These are phyloP conservation scores for Alternaria solani DNA, from an alignment of 2,329 filamentous ascomycete genomes.

Conservation along the genomic window DNA sequence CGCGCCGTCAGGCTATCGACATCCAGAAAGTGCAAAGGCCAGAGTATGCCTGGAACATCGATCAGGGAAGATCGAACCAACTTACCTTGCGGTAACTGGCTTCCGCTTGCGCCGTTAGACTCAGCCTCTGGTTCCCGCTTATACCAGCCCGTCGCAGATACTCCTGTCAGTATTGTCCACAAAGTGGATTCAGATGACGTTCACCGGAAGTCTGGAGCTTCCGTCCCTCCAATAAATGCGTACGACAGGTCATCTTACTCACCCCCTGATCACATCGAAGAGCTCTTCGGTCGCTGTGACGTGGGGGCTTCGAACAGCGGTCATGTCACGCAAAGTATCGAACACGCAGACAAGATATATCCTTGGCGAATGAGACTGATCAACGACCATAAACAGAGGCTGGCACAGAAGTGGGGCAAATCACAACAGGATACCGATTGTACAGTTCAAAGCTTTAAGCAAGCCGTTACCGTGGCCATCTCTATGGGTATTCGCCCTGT, in stretches of 20 bases:
- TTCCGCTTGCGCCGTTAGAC: not conserved
- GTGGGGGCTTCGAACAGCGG: conserved; percentile 5
- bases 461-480: conserved; percentile 18
- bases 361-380: conserved; percentile 25
- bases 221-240: not conserved
- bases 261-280: conserved; percentile 6
- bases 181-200: not conserved
- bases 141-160: not conserved
- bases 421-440: conserved; percentile 5
- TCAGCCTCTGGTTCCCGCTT: not conserved
- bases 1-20: conserved; percentile 13
- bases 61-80: not conserved
- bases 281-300: conserved; percentile 11
- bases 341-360: conserved; percentile 4
- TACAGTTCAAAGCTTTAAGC: conserved; percentile 14
- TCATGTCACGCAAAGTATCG: not conserved
- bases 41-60: conserved; percentile 9
- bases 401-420: conserved; percentile 13
- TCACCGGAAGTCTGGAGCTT: not conserved
- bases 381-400: conserved; percentile 25
- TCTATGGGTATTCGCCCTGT: conserved; percentile 15
- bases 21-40: conserved; percentile 14
- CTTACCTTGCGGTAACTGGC: not conserved
- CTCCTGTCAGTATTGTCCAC: not conserved
- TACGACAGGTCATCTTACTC: not conserved